Evolutionary conservation across 805 yeast species (phyloP), one percentile per base, ranked within the genome.

Genomic region (Kodamaea neixiangensis): DNA sequence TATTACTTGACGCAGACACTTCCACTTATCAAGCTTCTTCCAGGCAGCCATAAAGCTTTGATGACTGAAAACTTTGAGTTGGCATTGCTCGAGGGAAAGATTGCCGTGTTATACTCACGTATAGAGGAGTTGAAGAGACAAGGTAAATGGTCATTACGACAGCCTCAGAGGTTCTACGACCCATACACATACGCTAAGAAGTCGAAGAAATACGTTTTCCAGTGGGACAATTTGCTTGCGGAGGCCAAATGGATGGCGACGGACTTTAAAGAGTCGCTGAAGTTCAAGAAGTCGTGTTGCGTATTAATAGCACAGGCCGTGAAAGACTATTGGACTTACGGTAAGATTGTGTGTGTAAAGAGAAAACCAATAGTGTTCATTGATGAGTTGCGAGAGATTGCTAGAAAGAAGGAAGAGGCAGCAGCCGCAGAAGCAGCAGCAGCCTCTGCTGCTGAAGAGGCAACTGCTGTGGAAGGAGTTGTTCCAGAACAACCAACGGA

Each of bases 41-140:
- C 96, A 0, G 80, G 91, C 29, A 83, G 97, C 3, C 97, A 92
- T 62, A 94, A 94, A 63, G 85, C 88, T 0, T 73, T 93, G 35
- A 82, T 91, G 29, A 88, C 98, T 0, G 93, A 89, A 47, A 82
- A 88, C 50, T 94, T 82, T 68, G 96, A 90, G 62, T 81, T 87
- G 59, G 89, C 96, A 0, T 72, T 92, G 31, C 80, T 89, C 11
- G 99, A 94, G 63, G 97, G 97, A 3, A 87, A 92, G 63, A 84
- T 93, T 2, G 89, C 96, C 0, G 97, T 91, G 9, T 83, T 90
- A 15, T 87, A 90, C 59, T 87, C 96, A 1, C 77, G 98, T 54
- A 92, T 94, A 44, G 98, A 93, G 62, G 98, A 93, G 65, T 75
- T 94, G 55, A 89, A 90, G 65, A 76, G 96, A 44, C 86, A 86